A percentile compares a stretch with the other conserved stretches of the same genome.
These are phyloP conservation scores for Raphanus hybrid DNA, from an alignment of 441 rosid species.

Conservation along the genomic window DNA sequence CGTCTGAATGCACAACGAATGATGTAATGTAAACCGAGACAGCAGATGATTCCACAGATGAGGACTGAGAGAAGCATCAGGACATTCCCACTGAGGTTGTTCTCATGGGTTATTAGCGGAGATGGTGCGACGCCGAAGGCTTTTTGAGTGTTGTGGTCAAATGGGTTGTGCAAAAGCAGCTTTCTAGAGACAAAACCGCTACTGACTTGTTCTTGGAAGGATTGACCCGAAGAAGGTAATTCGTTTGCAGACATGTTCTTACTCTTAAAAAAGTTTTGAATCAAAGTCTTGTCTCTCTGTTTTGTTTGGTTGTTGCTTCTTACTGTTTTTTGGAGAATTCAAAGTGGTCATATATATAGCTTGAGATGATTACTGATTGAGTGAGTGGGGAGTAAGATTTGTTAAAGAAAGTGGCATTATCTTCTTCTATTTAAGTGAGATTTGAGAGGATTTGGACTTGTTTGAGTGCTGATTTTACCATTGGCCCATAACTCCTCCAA, in stretches of 20 bases:
- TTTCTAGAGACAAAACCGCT: conserved; percentile 28
- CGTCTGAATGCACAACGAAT: conserved; percentile 47
- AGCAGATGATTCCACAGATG: conserved; percentile 52
- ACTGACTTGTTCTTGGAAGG: conserved; percentile 23
- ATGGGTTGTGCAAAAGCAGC: conserved; percentile 34
- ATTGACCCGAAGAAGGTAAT: conserved; percentile 28
- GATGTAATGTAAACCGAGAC: conserved; percentile 48
- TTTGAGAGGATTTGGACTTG: neutral
- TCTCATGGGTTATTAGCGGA: conserved; percentile 23
- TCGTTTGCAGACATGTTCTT: conserved; percentile 19
- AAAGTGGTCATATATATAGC: conserved; percentile 34
- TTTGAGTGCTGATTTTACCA: conserved; percentile 20
- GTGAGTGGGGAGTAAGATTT: conserved; percentile 20
- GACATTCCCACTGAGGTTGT: conserved; percentile 45
- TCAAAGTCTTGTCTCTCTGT: conserved; percentile 14
- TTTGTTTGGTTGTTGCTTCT: conserved; percentile 22
- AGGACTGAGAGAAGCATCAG: conserved; percentile 53
- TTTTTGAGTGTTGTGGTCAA: conserved; percentile 14
- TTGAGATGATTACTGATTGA: conserved; percentile 24
- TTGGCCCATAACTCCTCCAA: conserved; percentile 15
- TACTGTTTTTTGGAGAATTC: conserved; percentile 1
- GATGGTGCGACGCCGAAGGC: conserved; percentile 14
- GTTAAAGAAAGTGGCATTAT: conserved; percentile 9
- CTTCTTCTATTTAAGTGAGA: too few species aligned
- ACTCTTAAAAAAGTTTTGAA: neutral